These are phyloP conservation scores for Solanum chmielewskii DNA, from an alignment of 257 asterid genomes.

Conservation along the genomic window DNA sequence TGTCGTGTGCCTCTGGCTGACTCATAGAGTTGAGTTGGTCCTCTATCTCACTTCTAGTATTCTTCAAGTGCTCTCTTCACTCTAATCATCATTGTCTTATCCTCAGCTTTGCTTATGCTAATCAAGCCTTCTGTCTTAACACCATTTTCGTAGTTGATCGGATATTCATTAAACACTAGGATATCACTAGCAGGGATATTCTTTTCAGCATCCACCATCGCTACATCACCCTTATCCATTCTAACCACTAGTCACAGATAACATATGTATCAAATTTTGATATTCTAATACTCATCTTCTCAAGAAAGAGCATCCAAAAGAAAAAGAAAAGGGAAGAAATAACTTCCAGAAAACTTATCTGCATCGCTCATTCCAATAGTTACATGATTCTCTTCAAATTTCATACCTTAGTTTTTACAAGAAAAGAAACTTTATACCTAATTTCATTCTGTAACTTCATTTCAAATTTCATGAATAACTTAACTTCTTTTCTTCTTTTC, in stretches of 20 bases:
- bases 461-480: too few relatives aligned
- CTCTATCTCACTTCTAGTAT: slow-evolving; percentile 5
- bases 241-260: slow-evolving; percentile 9
- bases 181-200: background rate
- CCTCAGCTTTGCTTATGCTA: background rate
- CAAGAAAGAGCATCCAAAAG: background rate
- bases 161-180: too few relatives aligned
- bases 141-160: too few relatives aligned
- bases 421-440: background rate
- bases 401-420: background rate
- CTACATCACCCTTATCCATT: slow-evolving; percentile 36
- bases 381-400: background rate
- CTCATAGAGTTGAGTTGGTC: background rate
- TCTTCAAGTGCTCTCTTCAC: background rate
- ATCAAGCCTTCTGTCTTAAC: too few relatives aligned
- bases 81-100: slow-evolving; percentile 10
- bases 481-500: too few relatives aligned
- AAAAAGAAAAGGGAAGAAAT: background rate
- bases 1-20: background rate
- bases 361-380: background rate
- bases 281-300: background rate
- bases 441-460: too few relatives aligned
- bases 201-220: slow-evolving; percentile 34
- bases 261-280: background rate
- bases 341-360: background rate